Evolutionary conservation across 495 filamentous ascomycete genomes (phyloP).

Genomic region (Xylaria acuta): DNA sequence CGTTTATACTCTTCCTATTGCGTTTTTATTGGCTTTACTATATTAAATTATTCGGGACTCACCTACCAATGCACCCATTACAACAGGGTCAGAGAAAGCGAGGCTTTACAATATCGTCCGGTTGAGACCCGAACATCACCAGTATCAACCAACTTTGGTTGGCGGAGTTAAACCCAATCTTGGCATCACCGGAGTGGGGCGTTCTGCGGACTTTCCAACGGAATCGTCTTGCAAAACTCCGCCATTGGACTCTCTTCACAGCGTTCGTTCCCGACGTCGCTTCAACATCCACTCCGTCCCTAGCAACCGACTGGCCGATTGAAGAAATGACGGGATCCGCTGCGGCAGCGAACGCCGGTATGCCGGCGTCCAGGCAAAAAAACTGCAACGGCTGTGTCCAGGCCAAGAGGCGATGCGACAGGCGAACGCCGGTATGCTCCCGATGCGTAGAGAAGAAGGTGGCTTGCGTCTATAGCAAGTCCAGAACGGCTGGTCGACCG

Average conservation of each 20-base stretch:
- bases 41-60: background rate
- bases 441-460: conserved; percentile 39
- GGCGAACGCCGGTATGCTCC: conserved; percentile 39
- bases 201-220: conserved; percentile 16
- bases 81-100: background rate
- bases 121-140: background rate
- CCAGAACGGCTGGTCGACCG: background rate
- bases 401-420: conserved; percentile 42
- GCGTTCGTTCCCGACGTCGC: background rate
- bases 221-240: conserved; percentile 11
- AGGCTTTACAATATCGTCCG: background rate
- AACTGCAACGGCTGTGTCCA: conserved; percentile 44
- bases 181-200: conserved; percentile 22
- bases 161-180: conserved; percentile 16
- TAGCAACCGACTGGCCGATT: background rate
- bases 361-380: conserved; percentile 38
- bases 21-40: background rate
- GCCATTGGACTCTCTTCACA: conserved; percentile 6
- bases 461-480: conserved; percentile 36
- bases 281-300: background rate
- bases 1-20: background rate
- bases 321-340: conserved; percentile 1
- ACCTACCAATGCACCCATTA: background rate
- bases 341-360: background rate
- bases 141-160: background rate